Base-by-base conservation (phyloP, 306 rosid genomes). In the Cicer pinnatifidum region DNA sequence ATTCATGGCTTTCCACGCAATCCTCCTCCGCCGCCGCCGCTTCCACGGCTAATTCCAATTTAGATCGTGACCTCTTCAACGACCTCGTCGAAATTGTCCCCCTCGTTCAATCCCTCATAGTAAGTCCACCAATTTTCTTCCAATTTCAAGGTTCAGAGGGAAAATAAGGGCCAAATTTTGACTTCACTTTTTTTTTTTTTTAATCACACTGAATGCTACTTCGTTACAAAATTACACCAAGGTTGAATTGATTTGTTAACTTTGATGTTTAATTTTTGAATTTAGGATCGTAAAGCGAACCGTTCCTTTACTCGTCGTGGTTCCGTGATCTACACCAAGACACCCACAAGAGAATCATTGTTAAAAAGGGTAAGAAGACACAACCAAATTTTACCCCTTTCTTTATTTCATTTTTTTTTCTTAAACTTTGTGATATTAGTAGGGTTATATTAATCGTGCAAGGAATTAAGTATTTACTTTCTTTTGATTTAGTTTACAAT, bases 61-160 rank as follows among this genome's bases (percentile, higher is more conserved):
- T 95, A 72, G 92, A 88, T 88, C 97, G 90, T 44, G 97, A 38
- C 64, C 96, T 94, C 73, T 94, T 78, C 88, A 84, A 94, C 3
- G 93, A 94, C 87, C 95, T 94, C 38, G 95, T 91, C 51, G 88
- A 87, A 78, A 91, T 94, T 71, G 95, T 93, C 38, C 97, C 96
- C 44, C 97, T 93, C 20, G 93, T 91, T 75, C 93, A 93, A 71
- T 91, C 97, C 46, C 96, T 93, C 83, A 93, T 33, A 33, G 65
- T 56, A 20, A 17, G 11, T 7, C 10, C 5, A 56, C 19, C 8
- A 53, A 53, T 11, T 10, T 6, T 23, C 40, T 23, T 19, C 12
- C 35, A 9, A 47, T 48, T 48, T 48, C 53, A 6, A 16, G 13
- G 6, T 1, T 5, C 5, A 47, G 5, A 47, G 5, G 6, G 9